Evolutionary conservation across 805 yeast genomes (phyloP), one percentile per base, ranked within the genome.

Genomic region (Saccharomycopsis lassenensis): DNA sequence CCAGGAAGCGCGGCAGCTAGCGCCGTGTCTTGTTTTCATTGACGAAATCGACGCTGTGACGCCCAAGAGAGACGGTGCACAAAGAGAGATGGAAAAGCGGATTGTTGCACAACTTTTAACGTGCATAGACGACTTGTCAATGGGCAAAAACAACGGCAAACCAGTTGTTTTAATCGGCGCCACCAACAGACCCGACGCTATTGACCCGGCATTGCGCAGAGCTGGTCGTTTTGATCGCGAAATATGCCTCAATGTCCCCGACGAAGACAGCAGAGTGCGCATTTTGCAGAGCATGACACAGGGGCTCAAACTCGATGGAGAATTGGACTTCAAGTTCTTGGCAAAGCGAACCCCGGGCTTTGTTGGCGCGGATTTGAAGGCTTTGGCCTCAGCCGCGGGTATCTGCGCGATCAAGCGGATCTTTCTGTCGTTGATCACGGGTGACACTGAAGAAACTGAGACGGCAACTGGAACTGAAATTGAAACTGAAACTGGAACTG

Each of bases 201-300:
- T 91, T 25, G 98, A 91, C 55, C 75, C 95, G 2, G 97, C 97
- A 0, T 65, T 91, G 45, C 71, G 98, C 58, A 73, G 98, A 51
- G 97, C 96, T 0, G 98, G 98, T 3, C 70, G 98, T 50, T 91
- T 91, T 50, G 98, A 91, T 50, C 67, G 95, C 44, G 98, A 91
- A 59, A 89, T 91, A 21, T 80, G 93, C 52, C 69, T 91, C 46
- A 82, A 83, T 49, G 97, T 91, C n/a, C 98, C 98, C 3, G 80
- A 81, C 54, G 95, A 89, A 55, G 63, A 67, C 2, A 78, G 91
- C 7, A 69, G 98, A 46, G 63, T 74, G 37, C 71, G 77, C 28
- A 91, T 91, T 37, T 59, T 91, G 46, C 62, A 69, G 48, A 70
- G 91, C 19, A 79, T 86, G 79, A 74, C 91, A 1, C 54, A 64